These are phyloP conservation scores for Ustilago bromivora DNA, from an alignment of 1,284 basidiomycete species.

Conservation along the genomic window DNA sequence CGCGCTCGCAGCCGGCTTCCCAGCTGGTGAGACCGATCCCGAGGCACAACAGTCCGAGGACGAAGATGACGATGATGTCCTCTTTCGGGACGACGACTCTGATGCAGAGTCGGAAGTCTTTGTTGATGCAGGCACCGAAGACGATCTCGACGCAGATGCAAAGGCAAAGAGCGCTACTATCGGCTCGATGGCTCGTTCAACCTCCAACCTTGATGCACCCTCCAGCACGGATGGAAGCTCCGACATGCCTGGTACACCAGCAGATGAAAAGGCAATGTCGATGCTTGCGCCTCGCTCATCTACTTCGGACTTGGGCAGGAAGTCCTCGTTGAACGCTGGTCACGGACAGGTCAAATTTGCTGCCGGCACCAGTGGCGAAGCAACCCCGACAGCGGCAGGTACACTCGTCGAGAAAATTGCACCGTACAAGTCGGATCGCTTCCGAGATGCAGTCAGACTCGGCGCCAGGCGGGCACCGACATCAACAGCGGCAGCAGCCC, in stretches of 20 bases:
- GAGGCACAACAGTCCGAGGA: slow-evolving; percentile 29
- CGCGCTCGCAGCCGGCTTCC: slow-evolving; percentile 35
- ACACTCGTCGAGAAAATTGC: slow-evolving; percentile 16
- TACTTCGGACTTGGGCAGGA: slow-evolving; percentile 12
- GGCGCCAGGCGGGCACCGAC: slow-evolving; percentile 14
- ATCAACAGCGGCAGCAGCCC: background rate
- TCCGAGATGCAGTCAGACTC: slow-evolving; percentile 31
- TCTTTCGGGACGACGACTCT: slow-evolving; percentile 14
- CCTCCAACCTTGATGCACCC: slow-evolving; percentile 33
- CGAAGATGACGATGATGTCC: slow-evolving; percentile 26
- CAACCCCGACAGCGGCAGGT: slow-evolving; percentile 13
- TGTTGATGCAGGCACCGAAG: slow-evolving; percentile 35
- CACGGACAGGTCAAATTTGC: slow-evolving; percentile 45
- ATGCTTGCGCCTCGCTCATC: slow-evolving; percentile 13
- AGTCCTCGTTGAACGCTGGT: slow-evolving; percentile 21
- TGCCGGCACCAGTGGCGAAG: slow-evolving; percentile 20
- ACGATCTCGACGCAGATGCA: slow-evolving; percentile 13
- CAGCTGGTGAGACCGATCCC: slow-evolving; percentile 34
- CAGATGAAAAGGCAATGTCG: slow-evolving; percentile 33
- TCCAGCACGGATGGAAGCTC: slow-evolving; percentile 50
- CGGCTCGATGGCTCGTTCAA: slow-evolving; percentile 35
- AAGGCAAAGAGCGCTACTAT: slow-evolving; percentile 32
- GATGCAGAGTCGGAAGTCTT: slow-evolving; percentile 40
- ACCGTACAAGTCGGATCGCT: slow-evolving; percentile 31
- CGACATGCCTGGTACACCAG: slow-evolving; percentile 46